These are phyloP conservation scores for Hemileia vastatrix DNA, from an alignment of 1,284 basidiomycete species.

Conservation along the genomic window DNA sequence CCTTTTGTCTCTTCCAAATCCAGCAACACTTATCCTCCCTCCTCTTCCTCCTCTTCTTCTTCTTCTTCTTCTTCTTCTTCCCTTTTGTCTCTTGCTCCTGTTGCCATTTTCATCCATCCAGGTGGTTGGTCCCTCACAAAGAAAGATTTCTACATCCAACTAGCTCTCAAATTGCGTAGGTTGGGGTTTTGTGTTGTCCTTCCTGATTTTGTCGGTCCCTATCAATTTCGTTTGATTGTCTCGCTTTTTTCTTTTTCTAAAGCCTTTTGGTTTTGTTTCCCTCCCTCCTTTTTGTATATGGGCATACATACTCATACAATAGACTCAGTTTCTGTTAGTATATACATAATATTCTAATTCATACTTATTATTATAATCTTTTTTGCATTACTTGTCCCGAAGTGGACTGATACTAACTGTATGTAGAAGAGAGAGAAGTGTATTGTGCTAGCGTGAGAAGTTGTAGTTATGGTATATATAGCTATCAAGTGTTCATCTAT, in stretches of 20 bases:
- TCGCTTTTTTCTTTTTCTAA: not conserved
- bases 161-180: conserved; percentile 42
- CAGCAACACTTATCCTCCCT: conserved; percentile 35
- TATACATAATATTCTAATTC: no score
- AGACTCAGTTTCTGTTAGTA: no score
- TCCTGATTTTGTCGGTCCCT: conserved; percentile 35
- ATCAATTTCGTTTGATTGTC: no score
- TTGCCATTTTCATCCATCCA: conserved; percentile 43
- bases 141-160: conserved; percentile 36
- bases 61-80: not conserved
- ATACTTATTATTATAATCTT: no score
- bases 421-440: no score
- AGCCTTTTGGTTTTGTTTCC: not conserved
- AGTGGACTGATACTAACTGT: no score
- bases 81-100: conserved; percentile 28
- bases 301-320: no score
- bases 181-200: conserved; percentile 46
- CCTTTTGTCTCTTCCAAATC: conserved; percentile 29
- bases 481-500: no score
- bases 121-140: conserved; percentile 36
- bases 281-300: no score
- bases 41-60: not conserved
- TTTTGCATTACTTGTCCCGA: no score
- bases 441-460: no score
- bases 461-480: no score